Percentiles rank a stretch among this genome's conserved stretches.
Conservation (phyloP, 768 basidiomycete genomes). For the Bullera alba region DNA sequence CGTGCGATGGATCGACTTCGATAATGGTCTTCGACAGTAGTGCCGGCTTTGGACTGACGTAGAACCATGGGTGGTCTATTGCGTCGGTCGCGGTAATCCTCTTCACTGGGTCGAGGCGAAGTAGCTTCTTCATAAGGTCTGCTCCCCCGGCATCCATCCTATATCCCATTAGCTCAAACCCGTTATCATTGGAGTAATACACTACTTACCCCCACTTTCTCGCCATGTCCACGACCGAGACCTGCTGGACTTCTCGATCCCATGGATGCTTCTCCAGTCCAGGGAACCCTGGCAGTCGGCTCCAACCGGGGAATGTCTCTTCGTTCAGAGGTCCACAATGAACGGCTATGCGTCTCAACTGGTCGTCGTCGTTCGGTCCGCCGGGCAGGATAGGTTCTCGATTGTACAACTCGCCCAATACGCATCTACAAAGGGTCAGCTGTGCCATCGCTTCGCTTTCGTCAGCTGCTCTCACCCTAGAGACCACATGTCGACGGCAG, state of each 20-base stretch:
- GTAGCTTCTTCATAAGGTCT: conserved; percentile 73
- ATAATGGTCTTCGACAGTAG: conserved; percentile 12
- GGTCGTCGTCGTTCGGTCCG: conserved; percentile 72
- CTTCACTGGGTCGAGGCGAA: conserved; percentile 74
- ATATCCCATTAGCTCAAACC: conserved; percentile 1
- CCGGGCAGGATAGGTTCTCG: conserved; percentile 81
- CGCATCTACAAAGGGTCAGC: conserved; percentile 56
- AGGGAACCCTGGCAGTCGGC: conserved; percentile 42
- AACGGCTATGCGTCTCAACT: conserved; percentile 79
- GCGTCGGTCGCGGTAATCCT: conserved; percentile 79
- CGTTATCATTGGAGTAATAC: background rate
- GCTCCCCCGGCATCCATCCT: conserved; percentile 68
- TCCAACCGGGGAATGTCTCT: conserved; percentile 46
- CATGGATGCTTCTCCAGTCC: conserved; percentile 27
- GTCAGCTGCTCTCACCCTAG: conserved; percentile 61
- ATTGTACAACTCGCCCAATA: conserved; percentile 93
- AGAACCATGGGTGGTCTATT: conserved; percentile 89
- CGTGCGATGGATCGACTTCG: conserved; percentile 35
- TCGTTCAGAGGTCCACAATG: conserved; percentile 75
- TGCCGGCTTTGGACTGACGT: conserved; percentile 60
- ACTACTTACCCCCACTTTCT: conserved; percentile 21
- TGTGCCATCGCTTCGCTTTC: background rate
- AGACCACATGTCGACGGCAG: conserved; percentile 96
- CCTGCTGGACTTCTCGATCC: conserved; percentile 16
- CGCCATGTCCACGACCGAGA: conserved; percentile 16